Evolutionary conservation across 805 yeast genomes (phyloP), one percentile per base, ranked within the genome.

Genomic region (Ogataea paradorogensis): DNA sequence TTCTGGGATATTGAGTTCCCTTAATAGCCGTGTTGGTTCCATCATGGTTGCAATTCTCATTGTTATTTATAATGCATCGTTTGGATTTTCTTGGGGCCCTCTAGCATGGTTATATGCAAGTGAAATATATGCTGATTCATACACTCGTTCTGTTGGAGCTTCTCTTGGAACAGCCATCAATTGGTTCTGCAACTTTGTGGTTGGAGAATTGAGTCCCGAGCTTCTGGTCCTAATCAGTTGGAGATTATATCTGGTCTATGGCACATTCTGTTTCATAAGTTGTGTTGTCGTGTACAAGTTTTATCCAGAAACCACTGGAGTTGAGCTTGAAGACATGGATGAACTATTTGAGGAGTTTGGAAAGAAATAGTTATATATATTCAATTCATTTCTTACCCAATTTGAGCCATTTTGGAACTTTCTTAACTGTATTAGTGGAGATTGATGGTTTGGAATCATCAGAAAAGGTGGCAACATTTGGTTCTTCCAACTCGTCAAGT

Each of bases 71-170:
- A 87, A 87, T 53, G 88, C 93, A 2, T 78, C 81, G 0, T 88
- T 88, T 63, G 96, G 95, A 7, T 80, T 80, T 55, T 80, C 90
- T 29, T 89, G 93, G 90, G 96, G 96, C 9, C 95, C 95, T 6
- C 76, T 85, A 40, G 93, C 95, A 9, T 87, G 96, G 96, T 62
- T 82, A 33, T 79, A 82, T 58, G 86, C 89, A 51, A 82, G 86
- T 45, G 95, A 86, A 62, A 83, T 88, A 36, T 76, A 87, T 40
- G 93, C 96, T 0, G 74, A 84, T 49, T 69, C 83, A 1, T 42
- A 43, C 25, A 83, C 87, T 13, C 74, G 96, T 40, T 85, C 95
- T 3, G 84, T 86, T 55, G 95, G 95, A 46, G 95, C 95, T 0
- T 84, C 93, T 3, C 67, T 85, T 35, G 80, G 95, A 1, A 86